Conservation (phyloP, 345 rosid species). For the Arabidopsis thaliana region DNA sequence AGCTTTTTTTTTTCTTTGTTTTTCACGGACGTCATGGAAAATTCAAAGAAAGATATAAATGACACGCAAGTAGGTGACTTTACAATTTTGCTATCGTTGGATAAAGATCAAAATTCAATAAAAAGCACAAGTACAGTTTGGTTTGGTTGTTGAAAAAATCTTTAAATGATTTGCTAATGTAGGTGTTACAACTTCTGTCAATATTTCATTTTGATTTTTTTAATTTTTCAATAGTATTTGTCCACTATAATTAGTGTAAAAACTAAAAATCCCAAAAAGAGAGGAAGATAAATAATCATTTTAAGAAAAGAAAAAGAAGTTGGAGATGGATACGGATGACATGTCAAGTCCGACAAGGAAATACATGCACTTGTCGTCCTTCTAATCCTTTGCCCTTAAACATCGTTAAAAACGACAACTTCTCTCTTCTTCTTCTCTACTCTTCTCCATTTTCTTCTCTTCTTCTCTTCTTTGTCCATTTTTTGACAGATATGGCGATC, state of each 20-base stretch:
- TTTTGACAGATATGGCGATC: slow-evolving; percentile 44
- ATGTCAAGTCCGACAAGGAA: slow-evolving; percentile 45
- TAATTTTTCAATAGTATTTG: not conserved
- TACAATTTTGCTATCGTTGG: slow-evolving; percentile 13
- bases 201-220: not conserved
- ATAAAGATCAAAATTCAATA: slow-evolving; percentile 33
- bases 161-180: slow-evolving; percentile 25
- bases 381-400: slow-evolving; percentile 21
- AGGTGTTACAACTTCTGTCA: not conserved
- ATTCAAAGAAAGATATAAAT: slow-evolving; percentile 25
- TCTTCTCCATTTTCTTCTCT: slow-evolving; percentile 17
- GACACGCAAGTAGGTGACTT: slow-evolving; percentile 45
- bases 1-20: not conserved
- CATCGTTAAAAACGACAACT: slow-evolving; percentile 24
- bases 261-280: slow-evolving; percentile 6
- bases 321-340: slow-evolving; percentile 42
- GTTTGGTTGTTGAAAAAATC: slow-evolving; percentile 35
- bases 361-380: slow-evolving; percentile 42
- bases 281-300: slow-evolving; percentile 14
- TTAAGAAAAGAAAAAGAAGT: not conserved
- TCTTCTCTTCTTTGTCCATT: not conserved
- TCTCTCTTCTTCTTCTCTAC: slow-evolving; percentile 4
- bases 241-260: slow-evolving; percentile 21
- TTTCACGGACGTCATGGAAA: slow-evolving; percentile 32
- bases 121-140: slow-evolving; percentile 20